Conservation (phyloP, 495 filamentous ascomycete species). For the Emericellopsis terricola region DNA sequence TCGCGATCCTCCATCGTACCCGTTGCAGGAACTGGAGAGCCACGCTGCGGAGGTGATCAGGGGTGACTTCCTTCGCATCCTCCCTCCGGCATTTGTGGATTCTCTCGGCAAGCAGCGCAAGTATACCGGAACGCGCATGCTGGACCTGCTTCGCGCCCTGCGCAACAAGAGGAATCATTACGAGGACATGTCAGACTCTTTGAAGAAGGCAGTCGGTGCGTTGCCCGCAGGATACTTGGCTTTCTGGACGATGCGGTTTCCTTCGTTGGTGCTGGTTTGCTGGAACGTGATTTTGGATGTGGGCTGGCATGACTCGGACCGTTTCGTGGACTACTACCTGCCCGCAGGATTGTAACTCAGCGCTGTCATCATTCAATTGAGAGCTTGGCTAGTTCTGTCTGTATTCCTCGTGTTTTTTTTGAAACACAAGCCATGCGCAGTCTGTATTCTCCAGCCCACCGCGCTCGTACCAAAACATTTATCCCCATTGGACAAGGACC, state of each 20-base stretch:
- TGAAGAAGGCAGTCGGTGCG: constrained; percentile 64
- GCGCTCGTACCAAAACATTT: constrained; percentile 1
- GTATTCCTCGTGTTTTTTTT: no score
- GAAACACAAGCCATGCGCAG: no score
- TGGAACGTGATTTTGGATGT: constrained; percentile 54
- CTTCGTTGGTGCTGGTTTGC: constrained; percentile 64
- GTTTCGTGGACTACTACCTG: constrained; percentile 60
- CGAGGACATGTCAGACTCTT: constrained; percentile 66
- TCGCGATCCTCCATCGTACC: constrained; percentile 54
- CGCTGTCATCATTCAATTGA: no score
- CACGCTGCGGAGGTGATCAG: constrained; percentile 17
- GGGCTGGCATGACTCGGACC: constrained; percentile 42
- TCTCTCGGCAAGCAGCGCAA: constrained; percentile 87
- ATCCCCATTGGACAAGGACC: constrained; percentile 44
- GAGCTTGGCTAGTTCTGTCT: no score
- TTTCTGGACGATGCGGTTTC: constrained; percentile 74
- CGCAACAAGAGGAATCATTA: constrained; percentile 95
- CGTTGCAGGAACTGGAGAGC: constrained; percentile 40
- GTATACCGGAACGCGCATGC: constrained; percentile 64
- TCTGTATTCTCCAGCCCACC: no score
- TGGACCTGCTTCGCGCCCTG: constrained; percentile 77
- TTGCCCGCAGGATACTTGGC: constrained; percentile 70
- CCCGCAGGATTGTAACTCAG: constrained; percentile 10
- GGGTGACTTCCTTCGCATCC: constrained; percentile 54
- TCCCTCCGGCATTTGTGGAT: constrained; percentile 71